Percentiles rank a stretch among this genome's conserved stretches.
Conservation (phyloP, 495 filamentous ascomycete genomes). For the Neurospora sp. region DNA sequence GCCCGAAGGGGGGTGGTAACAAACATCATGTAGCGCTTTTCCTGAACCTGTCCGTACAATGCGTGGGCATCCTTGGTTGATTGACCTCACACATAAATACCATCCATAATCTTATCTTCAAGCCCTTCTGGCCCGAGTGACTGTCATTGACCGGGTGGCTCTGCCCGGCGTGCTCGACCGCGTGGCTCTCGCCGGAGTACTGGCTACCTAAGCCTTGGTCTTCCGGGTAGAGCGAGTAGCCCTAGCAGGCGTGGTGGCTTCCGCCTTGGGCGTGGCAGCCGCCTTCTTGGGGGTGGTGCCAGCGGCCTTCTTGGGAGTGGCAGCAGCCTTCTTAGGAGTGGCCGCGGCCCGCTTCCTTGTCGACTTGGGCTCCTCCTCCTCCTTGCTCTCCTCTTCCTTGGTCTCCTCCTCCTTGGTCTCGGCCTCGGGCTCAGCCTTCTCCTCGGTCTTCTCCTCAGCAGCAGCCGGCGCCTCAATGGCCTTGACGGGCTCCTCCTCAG, state of each 20-base stretch:
- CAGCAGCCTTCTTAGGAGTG: neutral
- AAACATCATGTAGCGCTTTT: neutral
- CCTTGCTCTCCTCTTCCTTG: slow-evolving; percentile 7
- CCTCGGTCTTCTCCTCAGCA: slow-evolving; percentile 7
- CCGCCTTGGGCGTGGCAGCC: neutral
- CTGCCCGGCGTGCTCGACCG: neutral
- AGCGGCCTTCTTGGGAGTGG: neutral
- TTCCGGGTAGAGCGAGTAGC: neutral
- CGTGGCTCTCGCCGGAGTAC: neutral
- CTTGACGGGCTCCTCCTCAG: slow-evolving; percentile 21
- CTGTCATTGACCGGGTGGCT: neutral
- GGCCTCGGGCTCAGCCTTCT: slow-evolving; percentile 1
- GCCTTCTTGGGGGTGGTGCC: neutral
- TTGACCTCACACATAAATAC: neutral
- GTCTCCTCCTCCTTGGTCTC: slow-evolving; percentile 4
- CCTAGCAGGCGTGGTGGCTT: neutral
- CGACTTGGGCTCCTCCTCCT: slow-evolving; percentile 10
- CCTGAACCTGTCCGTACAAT: neutral
- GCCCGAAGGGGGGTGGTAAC: neutral
- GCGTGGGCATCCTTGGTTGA: neutral
- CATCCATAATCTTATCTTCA: neutral
- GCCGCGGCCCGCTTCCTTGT: slow-evolving; percentile 1
- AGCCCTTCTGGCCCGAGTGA: neutral
- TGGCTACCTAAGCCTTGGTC: neutral
- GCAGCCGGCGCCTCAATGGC: slow-evolving; percentile 17